phyloP scores from a whole-genome alignment of 352 stramenopile species.

The Elongisporangium anandrum region DNA sequence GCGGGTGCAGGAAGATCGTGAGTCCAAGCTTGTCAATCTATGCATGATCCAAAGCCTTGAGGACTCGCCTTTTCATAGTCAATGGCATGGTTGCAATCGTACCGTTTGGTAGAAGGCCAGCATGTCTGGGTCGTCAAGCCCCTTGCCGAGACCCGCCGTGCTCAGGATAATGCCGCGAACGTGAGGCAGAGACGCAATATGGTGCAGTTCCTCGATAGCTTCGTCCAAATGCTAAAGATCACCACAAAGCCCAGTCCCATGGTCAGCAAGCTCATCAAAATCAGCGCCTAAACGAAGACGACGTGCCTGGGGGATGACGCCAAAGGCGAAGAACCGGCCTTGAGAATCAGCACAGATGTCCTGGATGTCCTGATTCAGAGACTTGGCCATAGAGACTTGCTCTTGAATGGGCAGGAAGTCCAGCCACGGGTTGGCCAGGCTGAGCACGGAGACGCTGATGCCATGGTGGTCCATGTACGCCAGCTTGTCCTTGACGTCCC shows the following conservation, averaged over 20 bases:
- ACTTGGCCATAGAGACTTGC: constrained; percentile 31
- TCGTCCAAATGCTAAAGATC: constrained; percentile 13
- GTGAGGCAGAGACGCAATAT: constrained; percentile 26
- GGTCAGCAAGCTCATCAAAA: not conserved
- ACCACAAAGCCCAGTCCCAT: not conserved
- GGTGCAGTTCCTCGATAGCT: constrained; percentile 33
- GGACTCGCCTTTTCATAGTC: not conserved
- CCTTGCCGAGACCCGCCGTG: constrained; percentile 47
- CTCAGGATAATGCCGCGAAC: constrained; percentile 51
- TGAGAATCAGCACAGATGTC: constrained; percentile 31
- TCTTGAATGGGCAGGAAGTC: constrained; percentile 52
- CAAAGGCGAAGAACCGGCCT: constrained; percentile 48
- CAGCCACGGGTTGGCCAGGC: constrained; percentile 66
- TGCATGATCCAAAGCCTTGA: not conserved
- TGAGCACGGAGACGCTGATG: constrained; percentile 49
- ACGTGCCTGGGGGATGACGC: constrained; percentile 31
- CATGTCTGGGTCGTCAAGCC: constrained; percentile 51
- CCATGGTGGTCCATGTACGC: constrained; percentile 64
- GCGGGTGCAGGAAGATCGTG: constrained; percentile 62
- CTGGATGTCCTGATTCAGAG: constrained; percentile 58
- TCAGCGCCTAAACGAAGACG: not conserved
- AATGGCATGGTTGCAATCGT: not conserved
- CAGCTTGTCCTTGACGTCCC: constrained; percentile 43
- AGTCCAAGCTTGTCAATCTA: constrained; percentile 28
- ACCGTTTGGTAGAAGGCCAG: constrained; percentile 43